A percentile compares a stretch with the other conserved stretches of the same genome.
Evolutionary conservation across 2,329 filamentous ascomycete genomes (phyloP).

Genomic region (Trichophyton equinum): DNA sequence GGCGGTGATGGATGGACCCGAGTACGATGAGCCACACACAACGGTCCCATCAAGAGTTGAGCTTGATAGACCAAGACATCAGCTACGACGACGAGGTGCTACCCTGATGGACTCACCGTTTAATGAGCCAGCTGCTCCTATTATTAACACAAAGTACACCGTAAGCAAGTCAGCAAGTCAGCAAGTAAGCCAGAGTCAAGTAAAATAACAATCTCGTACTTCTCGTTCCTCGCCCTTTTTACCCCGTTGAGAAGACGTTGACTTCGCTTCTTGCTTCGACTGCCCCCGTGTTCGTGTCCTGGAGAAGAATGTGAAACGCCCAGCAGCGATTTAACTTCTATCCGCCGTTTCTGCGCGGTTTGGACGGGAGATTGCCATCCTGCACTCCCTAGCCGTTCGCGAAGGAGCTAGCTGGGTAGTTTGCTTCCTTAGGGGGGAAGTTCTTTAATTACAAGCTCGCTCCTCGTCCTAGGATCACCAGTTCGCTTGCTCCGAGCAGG

Average conservation of each 20-base stretch:
- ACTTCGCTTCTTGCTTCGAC: no score
- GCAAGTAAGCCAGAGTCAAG: background rate
- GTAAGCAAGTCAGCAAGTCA: no score
- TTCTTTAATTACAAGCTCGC: no score
- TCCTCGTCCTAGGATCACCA: background rate
- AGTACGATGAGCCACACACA: background rate
- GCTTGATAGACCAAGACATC: background rate
- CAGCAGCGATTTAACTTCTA: background rate
- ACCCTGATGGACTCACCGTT: background rate
- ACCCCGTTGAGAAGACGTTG: no score
- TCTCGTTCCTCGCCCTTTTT: no score
- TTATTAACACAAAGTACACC: no score
- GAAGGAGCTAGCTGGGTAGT: background rate
- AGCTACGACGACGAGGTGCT: background rate
- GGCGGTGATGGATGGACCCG: background rate
- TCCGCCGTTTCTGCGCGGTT: conserved; percentile 2
- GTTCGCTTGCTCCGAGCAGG: background rate
- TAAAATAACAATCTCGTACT: no score
- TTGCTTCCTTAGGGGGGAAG: background rate
- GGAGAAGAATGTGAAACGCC: background rate
- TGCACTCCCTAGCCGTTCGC: no score
- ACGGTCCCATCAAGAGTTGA: no score
- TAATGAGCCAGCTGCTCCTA: no score
- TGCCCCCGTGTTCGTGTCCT: background rate
- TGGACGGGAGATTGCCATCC: conserved; percentile 1